Evolutionary conservation across 768 basidiomycete species (phyloP), one percentile per base, ranked within the genome.

Genomic region (Trametes cubensis): DNA sequence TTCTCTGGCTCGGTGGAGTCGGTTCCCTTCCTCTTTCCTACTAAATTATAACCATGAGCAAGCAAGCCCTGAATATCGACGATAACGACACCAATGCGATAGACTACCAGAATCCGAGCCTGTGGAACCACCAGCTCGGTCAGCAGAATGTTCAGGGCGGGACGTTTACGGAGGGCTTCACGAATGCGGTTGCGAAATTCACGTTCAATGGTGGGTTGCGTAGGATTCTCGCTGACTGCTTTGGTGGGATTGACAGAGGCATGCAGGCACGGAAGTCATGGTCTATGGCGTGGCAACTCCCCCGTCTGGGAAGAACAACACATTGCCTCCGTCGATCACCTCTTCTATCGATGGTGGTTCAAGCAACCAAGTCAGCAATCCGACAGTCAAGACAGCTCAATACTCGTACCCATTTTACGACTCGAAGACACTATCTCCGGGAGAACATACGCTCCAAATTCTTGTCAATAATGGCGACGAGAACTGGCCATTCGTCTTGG

Each of bases 401-500:
- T 60, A 60, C 30, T 26, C 58, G 7, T 44, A 60, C 44, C 28
- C 20, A n/a, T 60, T 60, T 51, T 60, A 45, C 20, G 50, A 53
- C 39, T 60, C 58, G 49, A 28, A 30, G 20, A 20, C 21, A n/a
- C 23, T 60, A 14, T 20, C 44, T 1, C 30, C 42, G 3, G 59
- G 51, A 30, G 40, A 47, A 23, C 59, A 60, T n/a, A 53, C 52
- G 30, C 45, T 60, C 21, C 51, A 54, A 21, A 54, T 60, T 38
- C 45, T 54, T 10, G 51, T 60, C 59, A 54, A 45, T 20, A 38
- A 51, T 15, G 59, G 51, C 45, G 51, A 52, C 8, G 17, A 44
- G 30, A 34, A 60, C 34, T 60, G 51, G 59, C 59, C 59, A 11
- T 60, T 60, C 28, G 28, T 52, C 7, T 25, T 60, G 18, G 59